Percentiles rank a stretch among this genome's conserved stretches.
phyloP scores from a whole-genome alignment of 306 rosid species.

The Trifolium dubium region DNA sequence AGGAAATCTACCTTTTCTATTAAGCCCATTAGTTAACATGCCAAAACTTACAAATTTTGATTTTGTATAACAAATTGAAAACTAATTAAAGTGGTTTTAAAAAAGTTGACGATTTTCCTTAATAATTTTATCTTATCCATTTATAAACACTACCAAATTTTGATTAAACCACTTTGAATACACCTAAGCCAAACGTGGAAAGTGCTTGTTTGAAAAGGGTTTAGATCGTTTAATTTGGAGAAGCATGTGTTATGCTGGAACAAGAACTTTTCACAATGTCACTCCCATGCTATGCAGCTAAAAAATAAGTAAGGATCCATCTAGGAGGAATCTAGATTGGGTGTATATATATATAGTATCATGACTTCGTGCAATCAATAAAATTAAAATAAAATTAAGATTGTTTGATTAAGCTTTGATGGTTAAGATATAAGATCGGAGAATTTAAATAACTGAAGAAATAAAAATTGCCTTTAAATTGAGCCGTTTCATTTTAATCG shows the following conservation, averaged over 20 bases:
- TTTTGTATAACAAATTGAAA: neutral
- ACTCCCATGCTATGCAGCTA: neutral
- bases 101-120: slow-evolving; percentile 19
- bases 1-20: slow-evolving; percentile 18
- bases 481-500: too few species aligned
- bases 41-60: neutral
- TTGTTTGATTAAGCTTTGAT: too few species aligned
- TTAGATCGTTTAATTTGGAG: slow-evolving; percentile 5
- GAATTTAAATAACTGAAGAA: too few species aligned
- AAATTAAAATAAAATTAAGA: too few species aligned
- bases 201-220: slow-evolving; percentile 10
- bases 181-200: slow-evolving; percentile 17
- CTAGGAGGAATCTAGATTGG: too few species aligned
- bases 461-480: too few species aligned
- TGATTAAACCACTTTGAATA: slow-evolving; percentile 27
- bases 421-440: too few species aligned
- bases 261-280: neutral
- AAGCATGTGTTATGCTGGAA: neutral
- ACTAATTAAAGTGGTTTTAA: neutral
- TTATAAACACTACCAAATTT: slow-evolving; percentile 27
- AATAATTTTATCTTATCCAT: slow-evolving; percentile 43
- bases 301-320: neutral
- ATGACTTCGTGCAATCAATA: too few species aligned
- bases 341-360: too few species aligned
- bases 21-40: slow-evolving; percentile 34